Base-by-base conservation (phyloP, 345 rosid genomes). In the Kernera saxatilis region DNA sequence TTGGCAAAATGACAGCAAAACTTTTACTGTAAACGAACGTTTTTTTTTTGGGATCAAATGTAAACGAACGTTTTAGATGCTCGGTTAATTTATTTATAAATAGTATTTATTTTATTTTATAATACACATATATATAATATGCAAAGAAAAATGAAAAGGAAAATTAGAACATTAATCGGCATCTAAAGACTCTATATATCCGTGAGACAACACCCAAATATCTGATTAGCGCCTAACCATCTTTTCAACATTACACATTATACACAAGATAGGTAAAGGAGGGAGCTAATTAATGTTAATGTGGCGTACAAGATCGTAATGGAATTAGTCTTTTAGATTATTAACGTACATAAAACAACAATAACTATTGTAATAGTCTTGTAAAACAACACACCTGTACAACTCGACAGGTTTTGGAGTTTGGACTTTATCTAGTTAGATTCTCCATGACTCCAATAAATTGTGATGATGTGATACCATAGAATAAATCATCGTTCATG, bases 361-460 rank as follows among this genome's bases (percentile, higher is more conserved):
- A 22, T 46, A 45, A 22, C 12, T 46, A 11, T n/a, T n/a, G n/a
- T n/a, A n/a, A n/a, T 22, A 59, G 18, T 15, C 27, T 45, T 36
- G 43, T 56, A 36, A 22, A 44, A 69, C 41, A 44, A 57, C 13
- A 33, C 52, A 11, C 36, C 11, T 22, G 69, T 64, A 35, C 65
- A 64, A 33, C 57, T 54, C 29, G 22, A 11, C 15, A 41, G 55
- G 51, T 52, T 65, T 63, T 27, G 41, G 32, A 44, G 1, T 64
- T 23, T 26, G 53, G 51, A 39, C 2, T 71, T 13, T 44, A 30
- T 14, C 6, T 52, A 43, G 41, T 43, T 44, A 72, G 55, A 62
- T 63, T 50, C 63, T 52, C 76, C 46, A 72, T 12, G 30, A 43
- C 64, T 52, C 62, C 17, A 60, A 39, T 50, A 60, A 50, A 49